Base-by-base conservation (phyloP, 2,329 filamentous ascomycete species). In the Paecilomyces dactylethromorphus region DNA sequence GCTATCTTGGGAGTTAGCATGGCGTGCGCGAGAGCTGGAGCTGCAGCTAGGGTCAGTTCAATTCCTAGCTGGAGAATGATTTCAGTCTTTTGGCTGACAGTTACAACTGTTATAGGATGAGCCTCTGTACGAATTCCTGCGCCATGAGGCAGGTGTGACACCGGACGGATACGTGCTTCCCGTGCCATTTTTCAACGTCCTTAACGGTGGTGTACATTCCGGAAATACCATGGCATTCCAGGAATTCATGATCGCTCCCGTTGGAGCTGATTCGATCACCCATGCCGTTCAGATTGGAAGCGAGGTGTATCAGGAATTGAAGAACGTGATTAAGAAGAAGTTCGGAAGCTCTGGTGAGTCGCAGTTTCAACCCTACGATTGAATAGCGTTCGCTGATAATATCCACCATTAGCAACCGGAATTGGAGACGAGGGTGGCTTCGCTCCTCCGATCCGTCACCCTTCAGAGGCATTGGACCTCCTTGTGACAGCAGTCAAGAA, bases 1-100 rank as follows among this genome's bases (percentile, higher is more conserved):
- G 82, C 83, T 64, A 85, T 85, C 64, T 78, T 85, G 56, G 83
- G 82, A 74, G 81, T 85, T 64, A 82, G 79, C 71, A 84, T 85
- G 80, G 82, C 83, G 55, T 79, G 83, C 59, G 82, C 82, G 61
- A 82, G 83, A 72, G 82, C 82, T 60, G 82, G 80, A 8, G 81
- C 82, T 59, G 82, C 81, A 56, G 79, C 79, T 72, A 79, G 81
- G 75, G 72, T 75, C 59, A 10, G 62, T 26, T 8, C 8, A 8
- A 45, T 45, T 18, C 18, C n/a, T 1, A n/a, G 3, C 5, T 45
- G n/a, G n/a, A 45, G n/a, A 39, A 8, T n/a, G n/a, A 6, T 18
- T 45, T 18, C 6, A 18, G 18, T 18, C 35, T 39, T 39, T 18
- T 15, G 15, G 21, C 35, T 39, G 45, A n/a, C 29, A 10, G 21